These are phyloP conservation scores for Epicoccum sorghinum DNA, from an alignment of 2,329 filamentous ascomycete species.

Conservation along the genomic window DNA sequence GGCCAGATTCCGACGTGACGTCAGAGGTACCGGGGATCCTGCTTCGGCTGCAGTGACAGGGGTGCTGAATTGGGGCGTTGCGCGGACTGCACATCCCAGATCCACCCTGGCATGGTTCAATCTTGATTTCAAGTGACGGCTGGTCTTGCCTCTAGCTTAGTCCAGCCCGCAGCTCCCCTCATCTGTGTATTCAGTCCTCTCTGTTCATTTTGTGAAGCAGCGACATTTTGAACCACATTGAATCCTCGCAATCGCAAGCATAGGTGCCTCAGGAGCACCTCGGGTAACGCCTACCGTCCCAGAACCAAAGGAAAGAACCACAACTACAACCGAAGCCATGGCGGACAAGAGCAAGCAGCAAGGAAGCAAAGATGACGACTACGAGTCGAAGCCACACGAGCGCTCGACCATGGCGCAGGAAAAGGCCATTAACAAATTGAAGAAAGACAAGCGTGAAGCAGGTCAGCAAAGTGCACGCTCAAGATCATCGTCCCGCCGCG, in stretches of 20 bases:
- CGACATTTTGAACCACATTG: constrained; percentile 2
- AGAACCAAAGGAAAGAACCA: constrained; percentile 6
- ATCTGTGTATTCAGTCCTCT: constrained; percentile 16
- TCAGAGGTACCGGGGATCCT: constrained; percentile 22
- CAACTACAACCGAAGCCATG: constrained; percentile 28
- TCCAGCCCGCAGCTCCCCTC: constrained; percentile 14
- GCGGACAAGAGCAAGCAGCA: constrained; percentile 29
- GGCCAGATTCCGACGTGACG: constrained; percentile 23
- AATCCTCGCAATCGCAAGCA: constrained; percentile 9
- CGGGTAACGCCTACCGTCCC: constrained; percentile 7
- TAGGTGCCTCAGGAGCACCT: constrained; percentile 14
- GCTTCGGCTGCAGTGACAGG: constrained; percentile 11
- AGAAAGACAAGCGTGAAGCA: constrained; percentile 46
- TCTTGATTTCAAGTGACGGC: constrained; percentile 45
- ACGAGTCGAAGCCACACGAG: constrained; percentile 45
- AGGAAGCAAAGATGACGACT: constrained; percentile 16
- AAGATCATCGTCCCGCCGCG: constrained; percentile 55
- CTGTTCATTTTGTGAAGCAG: constrained; percentile 4
- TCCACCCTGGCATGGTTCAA: constrained; percentile 35
- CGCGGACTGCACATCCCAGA: constrained; percentile 25
- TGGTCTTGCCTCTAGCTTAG: constrained; percentile 19
- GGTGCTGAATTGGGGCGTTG: constrained; percentile 17
- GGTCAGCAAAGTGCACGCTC: constrained; percentile 53
- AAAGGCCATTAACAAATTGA: constrained; percentile 52
- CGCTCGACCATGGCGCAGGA: constrained; percentile 55